A percentile compares a stretch with the other conserved stretches of the same genome.
Evolutionary conservation across 2,329 filamentous ascomycete species (phyloP).

Genomic region (Trichoderma hamatum): DNA sequence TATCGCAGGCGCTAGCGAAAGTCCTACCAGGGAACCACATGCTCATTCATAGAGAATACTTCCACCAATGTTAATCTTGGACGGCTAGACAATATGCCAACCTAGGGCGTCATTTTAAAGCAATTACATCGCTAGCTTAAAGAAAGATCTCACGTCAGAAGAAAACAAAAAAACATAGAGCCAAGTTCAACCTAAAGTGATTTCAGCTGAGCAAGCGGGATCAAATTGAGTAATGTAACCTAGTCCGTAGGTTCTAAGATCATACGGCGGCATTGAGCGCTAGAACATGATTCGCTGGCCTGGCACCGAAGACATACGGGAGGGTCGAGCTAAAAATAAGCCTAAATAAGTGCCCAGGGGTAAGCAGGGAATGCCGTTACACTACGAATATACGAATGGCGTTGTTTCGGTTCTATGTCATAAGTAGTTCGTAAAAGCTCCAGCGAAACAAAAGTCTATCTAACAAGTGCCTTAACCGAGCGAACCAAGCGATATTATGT

Average conservation of each 20-base stretch:
- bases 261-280: background rate
- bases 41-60: background rate
- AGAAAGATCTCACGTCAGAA: constrained; percentile 11
- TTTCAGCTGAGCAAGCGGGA: background rate
- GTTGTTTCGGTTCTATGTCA: background rate
- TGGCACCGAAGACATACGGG: background rate
- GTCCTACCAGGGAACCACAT: background rate
- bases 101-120: background rate
- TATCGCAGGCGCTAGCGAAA: background rate
- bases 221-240: background rate
- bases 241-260: background rate
- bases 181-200: background rate
- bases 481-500: background rate
- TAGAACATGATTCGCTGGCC: background rate
- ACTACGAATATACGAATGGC: background rate
- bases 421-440: background rate
- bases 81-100: background rate
- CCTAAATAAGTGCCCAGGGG: background rate
- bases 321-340: background rate
- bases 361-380: background rate
- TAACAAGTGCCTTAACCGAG: no score
- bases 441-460: background rate
- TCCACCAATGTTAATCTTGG: background rate
- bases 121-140: background rate
- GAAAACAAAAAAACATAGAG: background rate